These are phyloP conservation scores for Rhodocollybia butyracea DNA, from an alignment of 768 basidiomycete species.

Conservation along the genomic window DNA sequence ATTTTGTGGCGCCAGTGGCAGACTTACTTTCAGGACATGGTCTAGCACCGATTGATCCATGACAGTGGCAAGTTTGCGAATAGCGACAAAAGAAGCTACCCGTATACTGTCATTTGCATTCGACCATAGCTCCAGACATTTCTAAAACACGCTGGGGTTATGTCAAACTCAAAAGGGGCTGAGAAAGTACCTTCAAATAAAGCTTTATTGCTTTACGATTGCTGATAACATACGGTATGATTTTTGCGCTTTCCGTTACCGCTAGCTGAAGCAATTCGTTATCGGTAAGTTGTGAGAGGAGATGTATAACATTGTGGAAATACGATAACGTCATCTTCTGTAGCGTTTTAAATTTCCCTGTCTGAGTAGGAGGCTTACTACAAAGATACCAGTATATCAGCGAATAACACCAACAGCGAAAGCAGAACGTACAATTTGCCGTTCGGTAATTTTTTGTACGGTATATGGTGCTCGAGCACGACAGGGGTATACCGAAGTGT, in stretches of 20 bases:
- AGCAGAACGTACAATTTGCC: slow-evolving; percentile 74
- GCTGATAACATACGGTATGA: slow-evolving; percentile 83
- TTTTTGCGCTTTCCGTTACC: slow-evolving; percentile 80
- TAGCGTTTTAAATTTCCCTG: slow-evolving; percentile 75
- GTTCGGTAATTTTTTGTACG: slow-evolving; percentile 75
- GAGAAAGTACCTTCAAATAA: slow-evolving; percentile 76
- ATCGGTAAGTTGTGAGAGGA: slow-evolving; percentile 75
- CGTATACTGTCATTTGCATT: slow-evolving; percentile 76
- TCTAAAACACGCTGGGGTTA: slow-evolving; percentile 35
- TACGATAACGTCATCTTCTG: slow-evolving; percentile 88
- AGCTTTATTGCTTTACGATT: slow-evolving; percentile 82
- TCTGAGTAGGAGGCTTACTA: slow-evolving; percentile 85
- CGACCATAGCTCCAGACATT: slow-evolving; percentile 83
- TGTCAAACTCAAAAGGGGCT: background rate
- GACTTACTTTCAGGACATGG: slow-evolving; percentile 75
- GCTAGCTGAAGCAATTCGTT: slow-evolving; percentile 64
- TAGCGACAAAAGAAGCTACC: slow-evolving; percentile 82
- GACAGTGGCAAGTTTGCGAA: slow-evolving; percentile 74
- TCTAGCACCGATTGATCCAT: slow-evolving; percentile 82
- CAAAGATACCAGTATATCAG: slow-evolving; percentile 5
- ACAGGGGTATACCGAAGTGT: slow-evolving; percentile 89
- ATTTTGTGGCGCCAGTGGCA: background rate
- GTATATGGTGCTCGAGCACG: slow-evolving; percentile 81
- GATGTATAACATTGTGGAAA: slow-evolving; percentile 81
- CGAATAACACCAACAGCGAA: slow-evolving; percentile 1